These are phyloP conservation scores for Ceratorhiza oryzae-sativae DNA, from an alignment of 1,284 basidiomycete genomes.

Conservation along the genomic window DNA sequence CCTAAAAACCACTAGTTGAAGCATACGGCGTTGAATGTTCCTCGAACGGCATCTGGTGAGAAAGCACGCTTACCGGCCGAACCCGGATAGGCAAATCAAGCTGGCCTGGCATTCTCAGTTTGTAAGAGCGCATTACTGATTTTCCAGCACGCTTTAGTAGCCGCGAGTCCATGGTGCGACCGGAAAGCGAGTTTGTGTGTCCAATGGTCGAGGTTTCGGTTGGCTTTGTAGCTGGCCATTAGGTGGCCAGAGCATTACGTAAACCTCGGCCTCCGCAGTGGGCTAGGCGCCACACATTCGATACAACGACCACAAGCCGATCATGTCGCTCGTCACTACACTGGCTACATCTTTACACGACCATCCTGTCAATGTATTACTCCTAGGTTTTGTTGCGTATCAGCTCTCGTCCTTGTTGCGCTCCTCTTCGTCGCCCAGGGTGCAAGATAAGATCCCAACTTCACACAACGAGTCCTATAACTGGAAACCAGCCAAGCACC, in stretches of 20 bases:
- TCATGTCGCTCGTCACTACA: conserved; percentile 17
- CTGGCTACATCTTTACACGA: conserved; percentile 12
- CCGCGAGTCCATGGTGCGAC: neutral
- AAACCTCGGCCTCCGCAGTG: neutral
- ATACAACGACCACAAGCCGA: neutral
- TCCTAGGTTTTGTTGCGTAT: conserved; percentile 15
- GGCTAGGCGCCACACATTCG: neutral
- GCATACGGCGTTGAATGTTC: conserved; percentile 26
- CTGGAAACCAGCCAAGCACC: conserved; percentile 83
- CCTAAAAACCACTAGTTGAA: conserved; percentile 71
- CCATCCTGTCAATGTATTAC: conserved; percentile 21
- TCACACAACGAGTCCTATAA: conserved; percentile 83
- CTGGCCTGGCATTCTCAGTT: conserved; percentile 65
- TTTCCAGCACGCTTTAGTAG: conserved; percentile 47
- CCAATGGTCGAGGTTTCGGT: neutral
- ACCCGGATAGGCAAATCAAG: conserved; percentile 70
- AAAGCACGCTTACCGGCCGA: conserved; percentile 63
- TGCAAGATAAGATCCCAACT: conserved; percentile 55
- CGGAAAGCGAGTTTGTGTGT: neutral
- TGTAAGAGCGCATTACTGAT: conserved; percentile 64
- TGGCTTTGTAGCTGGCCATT: neutral
- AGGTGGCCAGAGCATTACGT: neutral
- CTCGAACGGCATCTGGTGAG: neutral
- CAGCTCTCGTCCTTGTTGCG: conserved; percentile 22
- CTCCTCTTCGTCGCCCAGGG: neutral